These are phyloP conservation scores for Gossypium gossypioides DNA, from an alignment of 441 rosid species.

Conservation along the genomic window DNA sequence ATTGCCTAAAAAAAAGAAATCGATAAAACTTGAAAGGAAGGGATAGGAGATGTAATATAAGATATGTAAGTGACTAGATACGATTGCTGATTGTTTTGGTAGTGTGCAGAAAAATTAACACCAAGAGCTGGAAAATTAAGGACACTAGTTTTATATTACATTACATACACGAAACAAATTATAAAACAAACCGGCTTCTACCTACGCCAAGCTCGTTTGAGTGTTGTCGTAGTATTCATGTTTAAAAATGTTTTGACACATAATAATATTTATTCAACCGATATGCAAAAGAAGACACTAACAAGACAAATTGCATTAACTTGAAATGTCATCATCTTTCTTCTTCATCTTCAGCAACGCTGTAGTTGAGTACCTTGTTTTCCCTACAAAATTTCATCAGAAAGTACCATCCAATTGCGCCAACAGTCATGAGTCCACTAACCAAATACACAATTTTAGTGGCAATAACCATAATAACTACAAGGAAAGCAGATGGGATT, in stretches of 20 bases:
- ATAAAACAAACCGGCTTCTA: too few relatives aligned
- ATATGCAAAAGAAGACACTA: not conserved
- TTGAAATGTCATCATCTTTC: slow-evolving; percentile 7
- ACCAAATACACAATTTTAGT: slow-evolving; percentile 49
- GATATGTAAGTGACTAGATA: too few relatives aligned
- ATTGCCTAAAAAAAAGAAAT: too few relatives aligned
- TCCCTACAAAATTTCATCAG: slow-evolving; percentile 44
- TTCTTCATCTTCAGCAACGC: slow-evolving; percentile 12
- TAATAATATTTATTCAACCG: not conserved
- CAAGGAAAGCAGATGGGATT: slow-evolving; percentile 54
- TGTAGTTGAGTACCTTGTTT: slow-evolving; percentile 38
- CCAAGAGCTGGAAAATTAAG: too few relatives aligned
- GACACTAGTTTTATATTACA: too few relatives aligned
- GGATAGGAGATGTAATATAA: too few relatives aligned
- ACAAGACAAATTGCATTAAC: not conserved
- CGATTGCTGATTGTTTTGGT: too few relatives aligned
- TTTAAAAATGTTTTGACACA: not conserved
- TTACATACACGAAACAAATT: too few relatives aligned
- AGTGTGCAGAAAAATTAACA: too few relatives aligned
- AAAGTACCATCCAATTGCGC: slow-evolving; percentile 56
- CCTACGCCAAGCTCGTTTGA: too few relatives aligned
- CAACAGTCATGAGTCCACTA: slow-evolving; percentile 45
- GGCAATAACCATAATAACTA: slow-evolving; percentile 49
- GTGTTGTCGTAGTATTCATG: not conserved
- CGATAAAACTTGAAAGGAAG: too few relatives aligned